Evolutionary conservation across 1,139 yeast genomes (phyloP).

Genomic region (Spencermartinsiella ligniputridi): DNA sequence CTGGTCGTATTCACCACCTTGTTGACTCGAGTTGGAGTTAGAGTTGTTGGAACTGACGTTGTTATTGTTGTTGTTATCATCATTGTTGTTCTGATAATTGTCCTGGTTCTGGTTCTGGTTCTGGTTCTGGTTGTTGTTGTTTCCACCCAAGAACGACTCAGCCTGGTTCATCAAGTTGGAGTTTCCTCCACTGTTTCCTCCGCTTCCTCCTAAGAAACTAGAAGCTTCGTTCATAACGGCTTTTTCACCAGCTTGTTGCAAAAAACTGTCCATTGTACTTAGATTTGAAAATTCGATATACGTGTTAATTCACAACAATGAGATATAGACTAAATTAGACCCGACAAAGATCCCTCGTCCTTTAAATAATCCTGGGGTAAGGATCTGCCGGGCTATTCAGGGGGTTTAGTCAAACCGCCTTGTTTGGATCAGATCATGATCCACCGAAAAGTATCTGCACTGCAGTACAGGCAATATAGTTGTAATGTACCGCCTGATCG

Average conservation of each 20-base stretch:
- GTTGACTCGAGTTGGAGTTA: too few relatives aligned
- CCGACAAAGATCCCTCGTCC: too few relatives aligned
- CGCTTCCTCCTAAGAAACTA: not conserved
- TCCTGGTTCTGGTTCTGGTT: not conserved
- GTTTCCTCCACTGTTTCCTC: not conserved
- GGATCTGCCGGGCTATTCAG: not conserved
- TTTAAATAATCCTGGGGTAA: not conserved
- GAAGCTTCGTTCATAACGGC: not conserved
- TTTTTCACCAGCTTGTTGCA: not conserved
- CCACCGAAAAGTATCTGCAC: too few relatives aligned
- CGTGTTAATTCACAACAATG: too few relatives aligned
- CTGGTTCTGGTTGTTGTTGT: not conserved
- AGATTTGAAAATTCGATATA: too few relatives aligned
- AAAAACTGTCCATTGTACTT: not conserved
- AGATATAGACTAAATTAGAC: too few relatives aligned
- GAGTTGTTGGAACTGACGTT: not conserved
- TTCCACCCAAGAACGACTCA: conserved; percentile 1
- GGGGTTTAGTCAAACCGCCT: too few relatives aligned
- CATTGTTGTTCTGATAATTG: not conserved
- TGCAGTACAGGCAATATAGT: too few relatives aligned
- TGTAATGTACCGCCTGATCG: too few relatives aligned
- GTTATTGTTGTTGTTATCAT: not conserved
- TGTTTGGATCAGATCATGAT: too few relatives aligned
- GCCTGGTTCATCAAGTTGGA: not conserved
- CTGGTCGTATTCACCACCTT: conserved; percentile 20